These are phyloP conservation scores for Cyclocybe aegerita DNA, from an alignment of 768 basidiomycete genomes.

Conservation along the genomic window DNA sequence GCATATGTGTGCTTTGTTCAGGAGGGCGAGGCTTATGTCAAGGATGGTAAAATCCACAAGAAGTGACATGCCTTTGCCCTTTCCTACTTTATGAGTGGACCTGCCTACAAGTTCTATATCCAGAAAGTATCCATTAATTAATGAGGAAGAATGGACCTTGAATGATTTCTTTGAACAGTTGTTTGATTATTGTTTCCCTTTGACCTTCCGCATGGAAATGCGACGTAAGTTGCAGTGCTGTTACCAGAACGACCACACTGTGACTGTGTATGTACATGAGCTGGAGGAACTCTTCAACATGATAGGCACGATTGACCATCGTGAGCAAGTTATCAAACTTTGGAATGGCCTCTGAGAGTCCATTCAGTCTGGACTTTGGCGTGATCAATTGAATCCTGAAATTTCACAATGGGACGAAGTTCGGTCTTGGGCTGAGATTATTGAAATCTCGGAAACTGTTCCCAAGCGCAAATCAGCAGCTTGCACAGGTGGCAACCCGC, in stretches of 20 bases:
- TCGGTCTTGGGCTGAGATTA: no score
- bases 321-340: constrained; percentile 26
- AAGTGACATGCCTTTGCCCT: constrained; percentile 7
- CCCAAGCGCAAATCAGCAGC: no score
- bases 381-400: constrained; percentile 24
- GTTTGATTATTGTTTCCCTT: constrained; percentile 38
- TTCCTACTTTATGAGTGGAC: constrained; percentile 7
- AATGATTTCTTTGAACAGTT: constrained; percentile 27
- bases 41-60: constrained; percentile 5
- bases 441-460: no score
- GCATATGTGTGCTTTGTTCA: constrained; percentile 13
- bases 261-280: constrained; percentile 30
- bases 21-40: constrained; percentile 7
- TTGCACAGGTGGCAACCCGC: no score
- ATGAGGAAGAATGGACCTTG: constrained; percentile 25
- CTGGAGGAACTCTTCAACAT: constrained; percentile 29
- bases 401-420: constrained; percentile 11
- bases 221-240: constrained; percentile 17
- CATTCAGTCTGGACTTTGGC: constrained; percentile 26
- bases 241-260: constrained; percentile 22
- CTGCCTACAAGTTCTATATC: constrained; percentile 12
- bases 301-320: constrained; percentile 24
- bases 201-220: constrained; percentile 15
- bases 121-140: constrained; percentile 19
- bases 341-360: constrained; percentile 27